Conservation (phyloP, 805 yeast genomes). For the Suhomyces prunicola region DNA sequence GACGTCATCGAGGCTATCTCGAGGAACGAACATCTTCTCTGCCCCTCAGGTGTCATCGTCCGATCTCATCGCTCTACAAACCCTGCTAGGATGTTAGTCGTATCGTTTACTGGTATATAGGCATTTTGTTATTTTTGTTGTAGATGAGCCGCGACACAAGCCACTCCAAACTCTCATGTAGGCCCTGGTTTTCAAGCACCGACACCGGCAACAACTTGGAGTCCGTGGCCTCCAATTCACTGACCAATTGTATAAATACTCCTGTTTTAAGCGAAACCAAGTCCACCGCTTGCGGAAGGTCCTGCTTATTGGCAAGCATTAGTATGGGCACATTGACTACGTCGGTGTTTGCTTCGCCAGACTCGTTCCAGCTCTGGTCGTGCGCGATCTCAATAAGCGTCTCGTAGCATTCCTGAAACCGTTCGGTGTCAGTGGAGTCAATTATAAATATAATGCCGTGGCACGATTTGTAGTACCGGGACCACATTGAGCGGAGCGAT, state of each 20-base stretch:
- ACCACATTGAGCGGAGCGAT: conserved; percentile 81
- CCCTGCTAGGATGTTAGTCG: conserved; percentile 7
- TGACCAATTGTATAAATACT: conserved; percentile 79
- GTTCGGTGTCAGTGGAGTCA: conserved; percentile 81
- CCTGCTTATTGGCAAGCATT: conserved; percentile 96
- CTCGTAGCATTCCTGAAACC: conserved; percentile 79
- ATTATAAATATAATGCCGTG: conserved; percentile 92
- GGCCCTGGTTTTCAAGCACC: conserved; percentile 81
- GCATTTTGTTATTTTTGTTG: conserved; percentile 60
- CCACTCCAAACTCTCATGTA: conserved; percentile 89
- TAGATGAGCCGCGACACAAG: conserved; percentile 65
- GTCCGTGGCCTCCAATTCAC: conserved; percentile 83
- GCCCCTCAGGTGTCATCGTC: not conserved
- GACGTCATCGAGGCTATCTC: not conserved
- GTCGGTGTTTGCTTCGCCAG: conserved; percentile 11
- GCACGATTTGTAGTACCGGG: conserved; percentile 76
- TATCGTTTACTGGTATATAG: conserved; percentile 40
- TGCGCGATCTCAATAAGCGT: conserved; percentile 50
- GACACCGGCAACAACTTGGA: conserved; percentile 86
- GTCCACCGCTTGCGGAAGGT: conserved; percentile 49
- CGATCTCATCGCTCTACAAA: not conserved
- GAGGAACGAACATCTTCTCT: not conserved
- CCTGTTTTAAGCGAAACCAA: conserved; percentile 67
- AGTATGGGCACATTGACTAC: conserved; percentile 74
- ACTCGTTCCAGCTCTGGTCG: conserved; percentile 42